A percentile compares a stretch with the other conserved stretches of the same genome.
Evolutionary conservation across 148 eudicot species (phyloP).

Genomic region (Rhododendron mucronatum): DNA sequence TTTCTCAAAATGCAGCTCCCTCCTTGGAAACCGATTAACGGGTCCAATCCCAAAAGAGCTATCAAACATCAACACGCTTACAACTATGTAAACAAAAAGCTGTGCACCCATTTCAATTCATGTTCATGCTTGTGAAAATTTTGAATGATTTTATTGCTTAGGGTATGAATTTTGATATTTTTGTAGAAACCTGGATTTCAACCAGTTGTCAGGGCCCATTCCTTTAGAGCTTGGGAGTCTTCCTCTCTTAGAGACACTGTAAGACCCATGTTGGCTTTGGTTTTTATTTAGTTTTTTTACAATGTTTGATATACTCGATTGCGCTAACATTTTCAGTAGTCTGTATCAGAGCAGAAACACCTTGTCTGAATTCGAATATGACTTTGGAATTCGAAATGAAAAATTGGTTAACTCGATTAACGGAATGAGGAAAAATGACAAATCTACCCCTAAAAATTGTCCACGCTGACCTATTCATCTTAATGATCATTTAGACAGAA

Average conservation of each 20-base stretch:
- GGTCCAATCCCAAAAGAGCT: conserved; percentile 32
- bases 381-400: too few relatives aligned
- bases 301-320: too few relatives aligned
- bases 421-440: too few relatives aligned
- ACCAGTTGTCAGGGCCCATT: background rate
- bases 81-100: conserved; percentile 15
- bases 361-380: background rate
- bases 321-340: too few relatives aligned
- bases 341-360: background rate
- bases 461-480: too few relatives aligned
- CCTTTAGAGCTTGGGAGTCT: background rate
- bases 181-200: background rate
- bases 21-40: conserved; percentile 30
- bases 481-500: too few relatives aligned
- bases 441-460: too few relatives aligned
- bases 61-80: conserved; percentile 33
- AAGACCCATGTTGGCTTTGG: background rate
- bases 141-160: background rate
- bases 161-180: background rate
- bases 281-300: too few relatives aligned
- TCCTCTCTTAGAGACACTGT: background rate
- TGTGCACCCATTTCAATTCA: background rate
- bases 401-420: too few relatives aligned
- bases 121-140: background rate
- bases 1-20: conserved; percentile 15